Percentiles rank a stretch among this genome's conserved stretches.
phyloP scores from a whole-genome alignment of 768 basidiomycete species.

The Podaxis sp. region DNA sequence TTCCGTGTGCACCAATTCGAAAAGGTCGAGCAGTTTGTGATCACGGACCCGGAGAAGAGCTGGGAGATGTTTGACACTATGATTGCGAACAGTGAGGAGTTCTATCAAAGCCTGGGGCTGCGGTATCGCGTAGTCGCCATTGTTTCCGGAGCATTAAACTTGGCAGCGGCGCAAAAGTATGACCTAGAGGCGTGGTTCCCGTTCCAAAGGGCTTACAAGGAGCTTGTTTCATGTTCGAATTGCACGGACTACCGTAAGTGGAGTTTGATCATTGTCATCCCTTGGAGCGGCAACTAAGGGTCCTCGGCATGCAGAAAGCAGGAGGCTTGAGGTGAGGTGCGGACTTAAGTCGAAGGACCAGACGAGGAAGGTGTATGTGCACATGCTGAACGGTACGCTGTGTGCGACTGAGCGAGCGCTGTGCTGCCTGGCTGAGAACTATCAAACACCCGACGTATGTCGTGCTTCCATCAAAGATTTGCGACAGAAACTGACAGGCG shows the following conservation, averaged over 20 bases:
- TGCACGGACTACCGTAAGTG: conserved; percentile 98
- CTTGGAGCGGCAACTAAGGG: background rate
- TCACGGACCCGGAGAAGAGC: conserved; percentile 93
- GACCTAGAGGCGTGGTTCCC: conserved; percentile 99
- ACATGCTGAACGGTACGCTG: conserved; percentile 98
- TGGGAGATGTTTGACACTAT: conserved; percentile 93
- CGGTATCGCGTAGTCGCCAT: conserved; percentile 93
- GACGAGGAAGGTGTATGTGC: conserved; percentile 89
- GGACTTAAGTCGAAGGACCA: conserved; percentile 92
- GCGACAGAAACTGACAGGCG: conserved; percentile 8
- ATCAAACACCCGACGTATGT: conserved; percentile 91
- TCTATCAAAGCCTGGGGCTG: conserved; percentile 93
- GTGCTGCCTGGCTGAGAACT: conserved; percentile 98
- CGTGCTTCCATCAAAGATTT: conserved; percentile 6
- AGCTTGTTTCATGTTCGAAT: conserved; percentile 96
- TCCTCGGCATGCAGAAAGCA: conserved; percentile 62
- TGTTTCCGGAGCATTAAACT: conserved; percentile 94
- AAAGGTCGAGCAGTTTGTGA: conserved; percentile 96
- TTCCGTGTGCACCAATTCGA: conserved; percentile 99
- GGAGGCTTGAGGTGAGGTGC: conserved; percentile 90
- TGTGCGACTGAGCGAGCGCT: conserved; percentile 96
- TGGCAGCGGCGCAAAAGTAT: conserved; percentile 96
- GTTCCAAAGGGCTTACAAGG: conserved; percentile 94
- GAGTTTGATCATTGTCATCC: background rate
- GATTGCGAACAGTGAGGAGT: conserved; percentile 87